Conservation (phyloP, 169 alveolate species). For the Cyclospora cayetanensis region DNA sequence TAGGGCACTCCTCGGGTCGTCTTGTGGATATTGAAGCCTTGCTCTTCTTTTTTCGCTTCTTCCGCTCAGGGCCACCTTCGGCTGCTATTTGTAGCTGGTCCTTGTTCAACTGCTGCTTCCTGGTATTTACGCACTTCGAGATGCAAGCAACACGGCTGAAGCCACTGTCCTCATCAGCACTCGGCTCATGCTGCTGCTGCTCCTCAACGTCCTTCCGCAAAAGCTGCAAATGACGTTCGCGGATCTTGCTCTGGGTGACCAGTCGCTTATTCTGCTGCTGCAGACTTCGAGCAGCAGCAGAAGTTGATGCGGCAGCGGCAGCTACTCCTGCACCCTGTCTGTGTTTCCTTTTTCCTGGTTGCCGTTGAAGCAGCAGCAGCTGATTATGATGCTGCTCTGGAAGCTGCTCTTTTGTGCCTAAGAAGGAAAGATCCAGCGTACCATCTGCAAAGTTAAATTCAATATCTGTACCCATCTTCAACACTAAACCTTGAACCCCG, state of each 20-base stretch:
- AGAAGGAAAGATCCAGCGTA: background rate
- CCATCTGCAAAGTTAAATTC: slow-evolving; percentile 7
- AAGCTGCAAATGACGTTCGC: slow-evolving; percentile 24
- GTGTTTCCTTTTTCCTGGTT: background rate
- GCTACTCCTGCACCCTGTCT: slow-evolving; percentile 39
- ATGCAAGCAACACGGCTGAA: background rate
- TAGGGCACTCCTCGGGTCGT: too few relatives aligned
- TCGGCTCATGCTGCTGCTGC: background rate
- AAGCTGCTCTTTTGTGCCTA: background rate
- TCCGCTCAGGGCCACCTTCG: background rate
- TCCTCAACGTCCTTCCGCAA: background rate
- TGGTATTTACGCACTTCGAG: background rate
- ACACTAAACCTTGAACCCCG: background rate
- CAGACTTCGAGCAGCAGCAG: background rate
- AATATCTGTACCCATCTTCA: background rate
- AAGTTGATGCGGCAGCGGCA: slow-evolving; percentile 23
- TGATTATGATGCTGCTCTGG: background rate
- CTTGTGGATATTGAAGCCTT: too few relatives aligned
- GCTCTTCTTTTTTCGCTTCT: background rate
- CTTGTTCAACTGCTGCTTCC: slow-evolving; percentile 27
- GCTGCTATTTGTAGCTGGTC: background rate
- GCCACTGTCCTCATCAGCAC: background rate
- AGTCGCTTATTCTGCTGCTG: slow-evolving; percentile 24
- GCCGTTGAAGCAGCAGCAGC: background rate
- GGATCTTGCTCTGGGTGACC: background rate